These are phyloP conservation scores for Curvularia spicifera DNA, from an alignment of 2,329 filamentous ascomycete species.

Conservation along the genomic window DNA sequence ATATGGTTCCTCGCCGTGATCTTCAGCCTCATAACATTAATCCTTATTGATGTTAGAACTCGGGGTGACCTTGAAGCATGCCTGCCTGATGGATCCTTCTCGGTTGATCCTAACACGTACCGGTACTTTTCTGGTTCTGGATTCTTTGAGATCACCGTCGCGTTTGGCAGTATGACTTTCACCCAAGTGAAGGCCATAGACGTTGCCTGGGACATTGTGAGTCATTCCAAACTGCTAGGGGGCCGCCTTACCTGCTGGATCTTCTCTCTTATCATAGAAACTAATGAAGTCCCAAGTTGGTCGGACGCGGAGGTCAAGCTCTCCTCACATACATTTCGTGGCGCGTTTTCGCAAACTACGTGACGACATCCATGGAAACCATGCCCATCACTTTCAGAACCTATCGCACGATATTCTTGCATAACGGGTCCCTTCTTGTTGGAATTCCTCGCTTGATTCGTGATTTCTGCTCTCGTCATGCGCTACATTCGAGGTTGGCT, in stretches of 20 bases:
- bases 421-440: conserved; percentile 8
- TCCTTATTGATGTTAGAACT: background rate
- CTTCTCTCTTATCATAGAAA: background rate
- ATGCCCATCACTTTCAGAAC: conserved; percentile 26
- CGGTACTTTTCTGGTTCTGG: conserved; percentile 17
- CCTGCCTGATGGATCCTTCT: conserved; percentile 20
- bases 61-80: conserved; percentile 2
- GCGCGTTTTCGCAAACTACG: conserved; percentile 25
- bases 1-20: conserved; percentile 1
- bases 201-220: conserved; percentile 32
- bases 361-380: conserved; percentile 30
- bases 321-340: conserved; percentile 27
- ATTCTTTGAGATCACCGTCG: conserved; percentile 34
- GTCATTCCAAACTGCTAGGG: background rate
- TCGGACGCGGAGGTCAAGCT: conserved; percentile 31
- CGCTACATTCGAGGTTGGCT: conserved; percentile 22
- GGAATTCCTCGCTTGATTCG: conserved; percentile 3
- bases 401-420: conserved; percentile 27
- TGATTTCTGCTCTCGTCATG: conserved; percentile 17
- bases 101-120: conserved; percentile 8
- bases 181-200: conserved; percentile 29
- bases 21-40: background rate
- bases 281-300: conserved; percentile 13
- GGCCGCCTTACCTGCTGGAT: background rate
- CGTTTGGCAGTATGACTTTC: conserved; percentile 23